Evolutionary conservation across 1,139 yeast genomes (phyloP).

Genomic region (Candida freyschussii): DNA sequence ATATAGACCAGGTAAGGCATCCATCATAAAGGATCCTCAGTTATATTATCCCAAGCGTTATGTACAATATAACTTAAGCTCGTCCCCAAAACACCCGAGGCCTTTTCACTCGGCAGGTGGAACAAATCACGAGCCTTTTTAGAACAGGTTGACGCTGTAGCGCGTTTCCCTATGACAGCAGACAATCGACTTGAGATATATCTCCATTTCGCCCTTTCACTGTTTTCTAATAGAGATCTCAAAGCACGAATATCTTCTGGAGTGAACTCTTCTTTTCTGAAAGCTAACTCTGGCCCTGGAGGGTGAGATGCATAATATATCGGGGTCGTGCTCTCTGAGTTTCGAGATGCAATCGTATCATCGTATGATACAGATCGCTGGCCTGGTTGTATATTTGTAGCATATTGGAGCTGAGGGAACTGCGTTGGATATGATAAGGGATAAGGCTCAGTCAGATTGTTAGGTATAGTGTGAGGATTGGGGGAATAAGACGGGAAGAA

Average conservation of each 20-base stretch:
- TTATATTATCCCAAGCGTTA: constrained; percentile 34
- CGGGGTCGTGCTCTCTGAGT: no score
- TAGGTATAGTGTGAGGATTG: no score
- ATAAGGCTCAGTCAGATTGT: no score
- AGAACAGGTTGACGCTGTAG: constrained; percentile 37
- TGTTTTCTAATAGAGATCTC: constrained; percentile 31
- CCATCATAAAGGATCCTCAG: no score
- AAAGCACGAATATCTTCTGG: constrained; percentile 32
- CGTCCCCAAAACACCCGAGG: constrained; percentile 32
- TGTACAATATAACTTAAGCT: constrained; percentile 37
- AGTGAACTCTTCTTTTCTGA: constrained; percentile 16
- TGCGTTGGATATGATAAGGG: no score
- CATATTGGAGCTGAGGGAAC: no score
- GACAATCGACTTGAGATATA: constrained; percentile 31
- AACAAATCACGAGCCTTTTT: constrained; percentile 38
- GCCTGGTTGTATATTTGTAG: no score
- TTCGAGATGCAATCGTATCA: no score
- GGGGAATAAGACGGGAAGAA: no score
- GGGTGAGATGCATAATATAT: no score
- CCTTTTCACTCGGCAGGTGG: constrained; percentile 34
- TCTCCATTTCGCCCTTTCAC: constrained; percentile 40
- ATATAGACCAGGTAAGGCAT: no score
- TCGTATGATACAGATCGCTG: no score
- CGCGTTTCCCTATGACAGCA: constrained; percentile 26
- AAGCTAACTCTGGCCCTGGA: not conserved